Conservation (phyloP, 2,329 filamentous ascomycete species). For the Aspergillaceae sp. region DNA sequence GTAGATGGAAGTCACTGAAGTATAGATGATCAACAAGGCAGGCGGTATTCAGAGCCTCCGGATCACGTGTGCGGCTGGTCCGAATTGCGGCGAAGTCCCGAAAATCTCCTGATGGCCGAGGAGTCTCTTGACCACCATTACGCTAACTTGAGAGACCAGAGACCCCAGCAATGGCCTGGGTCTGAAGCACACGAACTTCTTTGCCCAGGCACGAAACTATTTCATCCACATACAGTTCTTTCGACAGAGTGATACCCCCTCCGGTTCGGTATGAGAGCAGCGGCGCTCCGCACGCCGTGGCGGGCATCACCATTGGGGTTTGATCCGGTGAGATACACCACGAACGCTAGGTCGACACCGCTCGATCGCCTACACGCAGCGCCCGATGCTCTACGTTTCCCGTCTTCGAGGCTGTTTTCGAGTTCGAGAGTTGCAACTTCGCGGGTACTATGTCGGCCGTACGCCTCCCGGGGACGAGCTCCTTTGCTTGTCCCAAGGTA, state of each 20-base stretch:
- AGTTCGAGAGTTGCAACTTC: background rate
- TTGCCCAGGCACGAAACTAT: background rate
- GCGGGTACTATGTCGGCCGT: background rate
- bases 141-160: background rate
- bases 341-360: background rate
- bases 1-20: no score
- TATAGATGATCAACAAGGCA: no score
- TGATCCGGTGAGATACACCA: conserved; percentile 19
- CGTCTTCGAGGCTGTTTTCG: background rate
- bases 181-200: background rate
- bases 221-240: no score
- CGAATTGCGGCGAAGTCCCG: conserved; percentile 18
- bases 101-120: conserved; percentile 14
- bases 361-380: background rate
- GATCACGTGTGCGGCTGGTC: conserved; percentile 15
- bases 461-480: background rate
- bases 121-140: background rate
- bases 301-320: conserved; percentile 17
- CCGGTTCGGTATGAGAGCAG: conserved; percentile 25
- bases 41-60: background rate
- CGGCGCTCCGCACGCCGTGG: conserved; percentile 22
- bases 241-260: background rate
- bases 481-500: background rate
- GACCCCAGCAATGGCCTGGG: conserved; percentile 3
- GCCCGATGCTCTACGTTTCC: background rate